A percentile compares a stretch with the other conserved stretches of the same genome.
These are phyloP conservation scores for Beauveria sp. DNA, from an alignment of 2,329 filamentous ascomycete species.

Conservation along the genomic window DNA sequence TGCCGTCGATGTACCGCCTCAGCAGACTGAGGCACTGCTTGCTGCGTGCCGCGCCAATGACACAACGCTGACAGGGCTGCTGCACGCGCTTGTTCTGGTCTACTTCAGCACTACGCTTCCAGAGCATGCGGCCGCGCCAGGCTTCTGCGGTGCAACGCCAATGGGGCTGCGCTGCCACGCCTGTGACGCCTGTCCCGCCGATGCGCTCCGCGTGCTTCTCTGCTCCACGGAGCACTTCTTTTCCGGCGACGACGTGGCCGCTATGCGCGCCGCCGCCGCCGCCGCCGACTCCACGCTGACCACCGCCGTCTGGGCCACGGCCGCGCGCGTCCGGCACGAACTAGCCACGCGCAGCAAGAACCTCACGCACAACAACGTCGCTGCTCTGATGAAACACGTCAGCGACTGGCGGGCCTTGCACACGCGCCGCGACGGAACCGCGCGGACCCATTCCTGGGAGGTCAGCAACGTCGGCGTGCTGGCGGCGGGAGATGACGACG, in stretches of 20 bases:
- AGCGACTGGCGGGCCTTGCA: conserved; percentile 36
- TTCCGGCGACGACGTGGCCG: conserved; percentile 15
- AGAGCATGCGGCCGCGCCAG: conserved; percentile 18
- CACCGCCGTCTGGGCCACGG: conserved; percentile 33
- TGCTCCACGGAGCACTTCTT: conserved; percentile 27
- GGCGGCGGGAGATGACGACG: conserved; percentile 19
- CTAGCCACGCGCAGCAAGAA: conserved; percentile 25
- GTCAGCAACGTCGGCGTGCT: conserved; percentile 45
- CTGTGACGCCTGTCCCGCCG: conserved; percentile 4
- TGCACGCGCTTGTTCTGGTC: conserved; percentile 37
- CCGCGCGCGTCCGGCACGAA: conserved; percentile 26
- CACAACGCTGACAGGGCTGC: conserved; percentile 40
- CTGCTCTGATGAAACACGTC: conserved; percentile 34
- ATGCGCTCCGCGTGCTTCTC: conserved; percentile 33
- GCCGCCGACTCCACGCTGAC: conserved; percentile 12
- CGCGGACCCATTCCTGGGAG: conserved; percentile 38
- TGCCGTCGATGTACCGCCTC: conserved; percentile 27
- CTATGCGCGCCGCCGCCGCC: conserved; percentile 20
- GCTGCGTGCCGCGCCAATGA: conserved; percentile 31
- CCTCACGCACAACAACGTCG: conserved; percentile 35
- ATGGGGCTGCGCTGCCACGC: conserved; percentile 36
- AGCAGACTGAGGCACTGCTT: conserved; percentile 25
- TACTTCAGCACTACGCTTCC: conserved; percentile 33
- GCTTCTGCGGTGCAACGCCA: conserved; percentile 33
- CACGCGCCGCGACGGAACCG: conserved; percentile 32